A percentile compares a stretch with the other conserved stretches of the same genome.
These are phyloP conservation scores for Spathaspora gorwiae DNA, from an alignment of 805 yeast genomes.

Conservation along the genomic window DNA sequence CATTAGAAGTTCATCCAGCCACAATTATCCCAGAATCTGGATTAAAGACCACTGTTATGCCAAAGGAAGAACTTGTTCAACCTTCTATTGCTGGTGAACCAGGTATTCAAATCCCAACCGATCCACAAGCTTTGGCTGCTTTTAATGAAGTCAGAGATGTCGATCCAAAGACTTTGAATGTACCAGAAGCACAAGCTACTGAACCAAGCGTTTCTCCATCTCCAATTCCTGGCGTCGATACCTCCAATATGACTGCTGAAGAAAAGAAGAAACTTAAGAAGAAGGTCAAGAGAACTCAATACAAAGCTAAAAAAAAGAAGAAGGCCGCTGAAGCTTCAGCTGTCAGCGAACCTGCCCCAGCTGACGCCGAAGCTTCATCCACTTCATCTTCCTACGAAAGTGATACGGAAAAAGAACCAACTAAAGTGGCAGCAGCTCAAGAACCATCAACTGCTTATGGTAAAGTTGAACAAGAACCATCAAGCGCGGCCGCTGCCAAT, in stretches of 20 bases:
- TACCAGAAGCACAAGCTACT: constrained; percentile 6
- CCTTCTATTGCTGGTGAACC: constrained; percentile 59
- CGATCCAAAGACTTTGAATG: constrained; percentile 49
- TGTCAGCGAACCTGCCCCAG: constrained; percentile 12
- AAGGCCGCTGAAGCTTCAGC: constrained; percentile 10
- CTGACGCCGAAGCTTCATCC: constrained; percentile 18
- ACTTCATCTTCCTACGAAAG: constrained; percentile 11
- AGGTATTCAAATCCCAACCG: constrained; percentile 63
- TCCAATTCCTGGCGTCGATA: neutral
- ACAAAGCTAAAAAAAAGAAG: constrained; percentile 40
- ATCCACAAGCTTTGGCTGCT: constrained; percentile 62
- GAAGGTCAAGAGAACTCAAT: constrained; percentile 40
- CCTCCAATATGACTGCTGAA: constrained; percentile 25
- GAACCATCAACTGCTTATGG: constrained; percentile 4
- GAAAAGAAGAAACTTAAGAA: constrained; percentile 40
- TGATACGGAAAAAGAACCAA: constrained; percentile 13
- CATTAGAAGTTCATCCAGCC: constrained; percentile 6
- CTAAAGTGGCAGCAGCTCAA: constrained; percentile 18
- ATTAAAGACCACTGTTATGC: constrained; percentile 34
- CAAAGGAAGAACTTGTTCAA: constrained; percentile 27
- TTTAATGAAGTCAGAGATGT: constrained; percentile 54
- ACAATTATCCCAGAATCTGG: constrained; percentile 31
- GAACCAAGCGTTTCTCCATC: constrained; percentile 1
- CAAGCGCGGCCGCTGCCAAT: too few relatives aligned
- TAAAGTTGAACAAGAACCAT: constrained; percentile 1